phyloP scores from a whole-genome alignment of 2,329 filamentous ascomycete genomes.

The Aspergillus sp. region DNA sequence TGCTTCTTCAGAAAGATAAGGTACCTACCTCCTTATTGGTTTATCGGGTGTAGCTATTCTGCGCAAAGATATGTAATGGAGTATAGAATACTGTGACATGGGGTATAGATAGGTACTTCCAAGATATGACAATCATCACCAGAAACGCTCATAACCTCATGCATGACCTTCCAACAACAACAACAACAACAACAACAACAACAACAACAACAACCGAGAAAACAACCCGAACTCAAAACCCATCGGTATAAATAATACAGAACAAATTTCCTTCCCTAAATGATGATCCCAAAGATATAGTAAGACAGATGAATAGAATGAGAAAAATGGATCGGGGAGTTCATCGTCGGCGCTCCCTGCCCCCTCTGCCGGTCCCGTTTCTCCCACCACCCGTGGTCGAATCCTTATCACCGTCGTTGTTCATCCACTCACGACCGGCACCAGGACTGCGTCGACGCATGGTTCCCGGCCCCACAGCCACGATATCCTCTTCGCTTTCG shows the following conservation, averaged over 20 bases:
- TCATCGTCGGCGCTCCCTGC: slow-evolving; percentile 34
- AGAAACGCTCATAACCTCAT: background rate
- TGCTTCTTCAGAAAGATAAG: background rate
- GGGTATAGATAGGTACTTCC: background rate
- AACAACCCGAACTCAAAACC: background rate
- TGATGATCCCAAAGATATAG: background rate
- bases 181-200: no score
- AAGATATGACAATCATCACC: background rate
- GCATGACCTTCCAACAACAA: background rate
- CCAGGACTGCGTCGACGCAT: slow-evolving; percentile 84
- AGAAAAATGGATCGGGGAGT: background rate
- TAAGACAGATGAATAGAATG: background rate
- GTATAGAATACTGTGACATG: background rate
- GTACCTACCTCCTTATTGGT: no score
- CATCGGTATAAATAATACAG: background rate
- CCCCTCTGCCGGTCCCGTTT: slow-evolving; percentile 23
- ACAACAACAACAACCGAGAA: background rate
- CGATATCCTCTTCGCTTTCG: slow-evolving; percentile 88
- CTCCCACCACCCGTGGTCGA: slow-evolving; percentile 11
- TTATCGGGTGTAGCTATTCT: no score
- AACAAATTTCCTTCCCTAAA: background rate
- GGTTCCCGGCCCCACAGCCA: slow-evolving; percentile 70
- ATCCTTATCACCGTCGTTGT: slow-evolving; percentile 47
- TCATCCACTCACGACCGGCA: slow-evolving; percentile 63
- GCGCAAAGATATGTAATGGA: background rate